Conservation (phyloP, 176 grass and related monocot genomes). For the Aegilops umbellulata region DNA sequence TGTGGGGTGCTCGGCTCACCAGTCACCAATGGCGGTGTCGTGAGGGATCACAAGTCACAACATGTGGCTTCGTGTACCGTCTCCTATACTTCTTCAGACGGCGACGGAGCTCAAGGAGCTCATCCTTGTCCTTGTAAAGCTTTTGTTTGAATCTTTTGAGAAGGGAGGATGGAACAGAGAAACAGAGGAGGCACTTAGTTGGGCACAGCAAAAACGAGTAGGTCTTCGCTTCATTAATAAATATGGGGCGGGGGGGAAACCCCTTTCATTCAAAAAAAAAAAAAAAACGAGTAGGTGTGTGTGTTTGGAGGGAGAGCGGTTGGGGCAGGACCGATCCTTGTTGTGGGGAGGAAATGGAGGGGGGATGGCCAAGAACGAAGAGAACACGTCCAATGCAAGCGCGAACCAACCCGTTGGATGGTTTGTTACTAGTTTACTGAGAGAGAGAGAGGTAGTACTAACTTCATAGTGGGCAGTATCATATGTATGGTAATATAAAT, state of each 20-base stretch:
- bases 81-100: background rate
- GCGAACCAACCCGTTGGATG: no score
- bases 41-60: background rate
- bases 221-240: no score
- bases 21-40: slow-evolving; percentile 18
- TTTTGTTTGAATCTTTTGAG: slow-evolving; percentile 15
- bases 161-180: slow-evolving; percentile 18
- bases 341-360: slow-evolving; percentile 26
- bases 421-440: no score
- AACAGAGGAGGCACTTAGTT: slow-evolving; percentile 15
- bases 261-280: no score
- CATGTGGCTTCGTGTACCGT: background rate
- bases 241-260: no score
- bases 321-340: slow-evolving; percentile 35
- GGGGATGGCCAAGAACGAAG: background rate
- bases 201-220: background rate
- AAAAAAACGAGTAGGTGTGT: background rate
- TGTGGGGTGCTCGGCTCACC: background rate
- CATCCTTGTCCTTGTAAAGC: slow-evolving; percentile 7
- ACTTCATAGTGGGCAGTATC: no score
- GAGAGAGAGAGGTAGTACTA: no score
- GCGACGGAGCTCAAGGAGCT: slow-evolving; percentile 9
- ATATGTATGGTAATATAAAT: no score
- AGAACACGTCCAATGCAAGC: no score
- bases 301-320: background rate